A percentile compares a stretch with the other conserved stretches of the same genome.
Evolutionary conservation across 23 red algal genomes (phyloP).

Genomic region (Gracilaria vermiculophylla): DNA sequence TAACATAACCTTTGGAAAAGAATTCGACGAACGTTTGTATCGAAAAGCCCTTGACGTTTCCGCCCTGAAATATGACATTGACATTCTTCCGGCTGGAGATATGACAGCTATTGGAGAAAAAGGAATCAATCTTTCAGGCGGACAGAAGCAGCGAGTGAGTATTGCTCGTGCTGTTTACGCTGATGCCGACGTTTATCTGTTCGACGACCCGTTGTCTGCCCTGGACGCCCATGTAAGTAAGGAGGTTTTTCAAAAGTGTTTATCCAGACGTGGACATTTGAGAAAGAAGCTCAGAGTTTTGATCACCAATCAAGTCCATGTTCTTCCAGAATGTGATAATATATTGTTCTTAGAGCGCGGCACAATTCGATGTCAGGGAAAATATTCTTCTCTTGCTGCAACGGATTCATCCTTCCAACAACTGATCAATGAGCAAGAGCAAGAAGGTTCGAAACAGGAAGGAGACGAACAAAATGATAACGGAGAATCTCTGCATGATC

Average conservation of each 20-base stretch:
- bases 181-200: conserved; percentile 74
- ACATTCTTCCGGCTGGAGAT: conserved; percentile 88
- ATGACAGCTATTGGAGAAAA: conserved; percentile 97
- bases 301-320: conserved; percentile 96
- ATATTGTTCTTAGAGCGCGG: conserved; percentile 69
- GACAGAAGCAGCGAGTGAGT: conserved; percentile 94
- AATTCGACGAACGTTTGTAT: conserved; percentile 78
- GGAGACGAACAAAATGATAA: not conserved
- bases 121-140: conserved; percentile 98
- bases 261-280: conserved; percentile 72
- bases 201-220: conserved; percentile 96
- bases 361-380: conserved; percentile 38
- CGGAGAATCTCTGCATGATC: conserved; percentile 1
- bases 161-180: conserved; percentile 91
- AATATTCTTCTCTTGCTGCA: conserved; percentile 19
- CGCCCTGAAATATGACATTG: conserved; percentile 81
- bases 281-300: conserved; percentile 66
- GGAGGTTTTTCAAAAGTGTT: conserved; percentile 81
- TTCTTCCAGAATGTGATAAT: conserved; percentile 76
- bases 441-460: conserved; percentile 8
- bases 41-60: conserved; percentile 70
- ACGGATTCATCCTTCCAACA: conserved; percentile 62
- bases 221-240: conserved; percentile 95
- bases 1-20: conserved; percentile 92
- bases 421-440: conserved; percentile 60